Conservation (phyloP, 495 filamentous ascomycete genomes). For the Trichoderma gamsii region DNA sequence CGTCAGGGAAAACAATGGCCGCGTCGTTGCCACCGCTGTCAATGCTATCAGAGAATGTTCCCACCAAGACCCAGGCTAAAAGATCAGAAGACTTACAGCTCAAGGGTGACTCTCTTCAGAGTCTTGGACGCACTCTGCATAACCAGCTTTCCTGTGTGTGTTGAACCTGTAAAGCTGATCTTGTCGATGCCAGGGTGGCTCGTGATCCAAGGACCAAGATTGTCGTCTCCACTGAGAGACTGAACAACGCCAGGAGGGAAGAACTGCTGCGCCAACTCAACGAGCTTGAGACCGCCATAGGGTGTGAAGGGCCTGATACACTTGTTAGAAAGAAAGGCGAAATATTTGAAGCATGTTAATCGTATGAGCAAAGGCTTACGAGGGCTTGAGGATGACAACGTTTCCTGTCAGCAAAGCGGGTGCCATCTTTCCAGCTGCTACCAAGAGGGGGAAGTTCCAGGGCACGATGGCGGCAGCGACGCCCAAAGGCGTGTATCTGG, state of each 20-base stretch:
- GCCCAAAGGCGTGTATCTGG: conserved; percentile 49
- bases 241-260: conserved; percentile 64
- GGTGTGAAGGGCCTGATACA: conserved; percentile 51
- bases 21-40: conserved; percentile 60
- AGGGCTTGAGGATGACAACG: conserved; percentile 57
- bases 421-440: conserved; percentile 49
- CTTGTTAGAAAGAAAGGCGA: not conserved
- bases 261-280: conserved; percentile 54
- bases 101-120: conserved; percentile 49
- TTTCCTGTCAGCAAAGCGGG: conserved; percentile 54
- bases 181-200: conserved; percentile 58
- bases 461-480: conserved; percentile 50
- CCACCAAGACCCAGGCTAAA: not conserved
- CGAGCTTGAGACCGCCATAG: conserved; percentile 59
- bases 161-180: conserved; percentile 65
- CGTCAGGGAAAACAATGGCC: conserved; percentile 58
- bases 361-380: conserved; percentile 18
- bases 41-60: not conserved
- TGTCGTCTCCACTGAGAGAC: conserved; percentile 60
- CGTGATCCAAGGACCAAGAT: conserved; percentile 53
- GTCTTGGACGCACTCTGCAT: conserved; percentile 55
- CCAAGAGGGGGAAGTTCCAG: conserved; percentile 60
- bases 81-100: conserved; percentile 24
- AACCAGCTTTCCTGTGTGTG: conserved; percentile 56
- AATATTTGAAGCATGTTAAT: not conserved